phyloP scores from a whole-genome alignment of 139 green algal genomes.

The Chlorella sp. region DNA sequence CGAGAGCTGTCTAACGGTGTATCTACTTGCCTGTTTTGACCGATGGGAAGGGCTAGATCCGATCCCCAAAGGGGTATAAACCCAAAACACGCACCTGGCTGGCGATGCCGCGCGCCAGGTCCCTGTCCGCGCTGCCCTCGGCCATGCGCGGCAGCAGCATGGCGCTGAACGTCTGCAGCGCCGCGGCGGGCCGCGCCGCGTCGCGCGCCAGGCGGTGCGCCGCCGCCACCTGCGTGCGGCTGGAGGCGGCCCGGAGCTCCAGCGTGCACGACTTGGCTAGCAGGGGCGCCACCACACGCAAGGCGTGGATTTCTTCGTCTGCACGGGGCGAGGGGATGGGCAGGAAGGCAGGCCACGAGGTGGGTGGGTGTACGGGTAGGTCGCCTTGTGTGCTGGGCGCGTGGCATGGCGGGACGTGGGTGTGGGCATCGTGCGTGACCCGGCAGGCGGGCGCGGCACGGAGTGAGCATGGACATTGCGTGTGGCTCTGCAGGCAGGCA shows the following conservation, averaged over 20 bases:
- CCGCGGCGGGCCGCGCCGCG: conserved; percentile 45
- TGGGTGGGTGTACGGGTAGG: too few relatives aligned
- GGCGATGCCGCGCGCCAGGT: conserved; percentile 57
- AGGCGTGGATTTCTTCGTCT: conserved; percentile 29
- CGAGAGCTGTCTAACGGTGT: neutral
- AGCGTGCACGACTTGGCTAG: conserved; percentile 51
- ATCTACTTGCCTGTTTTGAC: neutral
- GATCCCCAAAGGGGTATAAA: neutral
- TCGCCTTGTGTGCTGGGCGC: too few relatives aligned
- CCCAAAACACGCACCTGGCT: conserved; percentile 9
- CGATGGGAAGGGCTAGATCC: neutral
- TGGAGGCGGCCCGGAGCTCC: conserved; percentile 36
- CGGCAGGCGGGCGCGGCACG: too few relatives aligned
- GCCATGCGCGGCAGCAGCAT: conserved; percentile 55
- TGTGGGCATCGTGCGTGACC: too few relatives aligned
- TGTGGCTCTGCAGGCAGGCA: too few relatives aligned
- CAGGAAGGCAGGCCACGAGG: too few relatives aligned
- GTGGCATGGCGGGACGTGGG: too few relatives aligned
- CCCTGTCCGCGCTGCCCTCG: conserved; percentile 39
- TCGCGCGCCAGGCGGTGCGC: conserved; percentile 41
- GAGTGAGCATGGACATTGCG: too few relatives aligned
- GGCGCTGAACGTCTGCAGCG: conserved; percentile 51
- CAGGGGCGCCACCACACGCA: conserved; percentile 40
- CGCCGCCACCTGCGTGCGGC: conserved; percentile 8
- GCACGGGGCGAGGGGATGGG: too few relatives aligned